Evolutionary conservation across 2,329 filamentous ascomycete genomes (phyloP).

Genomic region (Fusarium dimerum): DNA sequence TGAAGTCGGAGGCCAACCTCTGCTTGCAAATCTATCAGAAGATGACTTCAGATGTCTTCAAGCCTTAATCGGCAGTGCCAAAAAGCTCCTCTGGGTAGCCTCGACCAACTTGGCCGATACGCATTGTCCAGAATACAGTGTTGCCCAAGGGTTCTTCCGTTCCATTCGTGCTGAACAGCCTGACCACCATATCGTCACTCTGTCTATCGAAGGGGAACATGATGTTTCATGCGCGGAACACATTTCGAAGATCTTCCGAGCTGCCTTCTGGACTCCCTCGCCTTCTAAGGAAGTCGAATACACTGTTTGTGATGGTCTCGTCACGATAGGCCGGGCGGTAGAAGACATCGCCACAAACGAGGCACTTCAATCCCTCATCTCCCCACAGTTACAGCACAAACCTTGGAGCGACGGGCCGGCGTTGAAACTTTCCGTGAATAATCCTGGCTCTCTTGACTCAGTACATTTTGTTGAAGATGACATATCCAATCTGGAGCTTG

Average conservation of each 20-base stretch:
- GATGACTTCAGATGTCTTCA: neutral
- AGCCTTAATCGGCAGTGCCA: neutral
- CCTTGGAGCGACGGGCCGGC: neutral
- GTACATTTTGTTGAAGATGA: neutral
- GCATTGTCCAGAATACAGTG: neutral
- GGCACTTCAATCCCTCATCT: neutral
- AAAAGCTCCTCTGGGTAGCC: neutral
- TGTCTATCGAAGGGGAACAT: neutral
- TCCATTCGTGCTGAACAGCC: neutral
- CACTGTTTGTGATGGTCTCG: neutral
- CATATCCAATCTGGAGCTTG: fast-evolving
- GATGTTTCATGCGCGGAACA: fast-evolving
- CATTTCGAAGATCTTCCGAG: neutral
- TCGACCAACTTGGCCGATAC: neutral
- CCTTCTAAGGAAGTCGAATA: neutral
- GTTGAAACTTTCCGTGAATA: neutral
- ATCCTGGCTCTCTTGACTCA: neutral
- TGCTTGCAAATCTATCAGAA: neutral
- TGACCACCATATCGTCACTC: neutral
- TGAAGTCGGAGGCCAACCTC: neutral
- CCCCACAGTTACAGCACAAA: neutral
- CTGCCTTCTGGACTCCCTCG: neutral
- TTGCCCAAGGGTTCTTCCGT: slow-evolving; percentile 1
- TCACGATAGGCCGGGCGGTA: neutral
- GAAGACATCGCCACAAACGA: neutral